Evolutionary conservation across 345 rosid genomes (phyloP).

Genomic region (Tarenaya hassleriana): DNA sequence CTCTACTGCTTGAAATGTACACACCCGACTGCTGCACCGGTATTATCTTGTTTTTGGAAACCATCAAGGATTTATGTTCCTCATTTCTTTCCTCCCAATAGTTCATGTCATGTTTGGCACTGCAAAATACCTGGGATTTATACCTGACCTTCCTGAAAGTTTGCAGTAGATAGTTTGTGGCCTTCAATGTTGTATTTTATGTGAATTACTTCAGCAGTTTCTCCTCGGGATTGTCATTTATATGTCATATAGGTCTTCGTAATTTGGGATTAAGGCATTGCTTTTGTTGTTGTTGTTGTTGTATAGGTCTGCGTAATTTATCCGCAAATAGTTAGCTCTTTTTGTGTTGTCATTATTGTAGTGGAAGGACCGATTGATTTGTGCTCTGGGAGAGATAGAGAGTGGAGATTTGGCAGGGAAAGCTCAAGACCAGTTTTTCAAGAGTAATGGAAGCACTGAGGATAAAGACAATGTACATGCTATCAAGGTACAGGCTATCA

Average conservation of each 20-base stretch:
- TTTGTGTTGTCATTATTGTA: conserved; percentile 31
- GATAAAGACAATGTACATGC: conserved; percentile 39
- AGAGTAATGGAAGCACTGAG: conserved; percentile 43
- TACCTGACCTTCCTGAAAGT: conserved; percentile 13
- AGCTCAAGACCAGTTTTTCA: conserved; percentile 37
- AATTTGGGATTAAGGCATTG: too few species aligned
- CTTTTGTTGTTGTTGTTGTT: too few species aligned
- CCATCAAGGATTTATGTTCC: conserved; percentile 14
- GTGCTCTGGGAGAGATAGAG: conserved; percentile 69
- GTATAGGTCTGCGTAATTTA: conserved; percentile 5
- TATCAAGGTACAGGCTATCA: conserved; percentile 51
- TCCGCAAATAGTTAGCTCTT: conserved; percentile 13
- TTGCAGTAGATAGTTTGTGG: conserved; percentile 6
- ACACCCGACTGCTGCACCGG: conserved; percentile 95
- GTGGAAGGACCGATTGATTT: conserved; percentile 86
- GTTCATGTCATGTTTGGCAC: conserved; percentile 2
- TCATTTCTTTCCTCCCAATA: neutral
- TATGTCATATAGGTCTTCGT: too few species aligned
- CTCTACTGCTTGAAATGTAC: conserved; percentile 71
- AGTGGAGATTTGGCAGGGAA: conserved; percentile 45
- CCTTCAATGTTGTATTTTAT: conserved; percentile 4
- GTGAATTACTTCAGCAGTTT: too few species aligned
- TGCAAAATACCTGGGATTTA: conserved; percentile 14
- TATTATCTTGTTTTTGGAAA: conserved; percentile 33
- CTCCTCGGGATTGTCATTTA: too few species aligned